A percentile compares a stretch with the other conserved stretches of the same genome.
Evolutionary conservation across 2,329 filamentous ascomycete genomes (phyloP).

Genomic region (Aspergillus bombycis): DNA sequence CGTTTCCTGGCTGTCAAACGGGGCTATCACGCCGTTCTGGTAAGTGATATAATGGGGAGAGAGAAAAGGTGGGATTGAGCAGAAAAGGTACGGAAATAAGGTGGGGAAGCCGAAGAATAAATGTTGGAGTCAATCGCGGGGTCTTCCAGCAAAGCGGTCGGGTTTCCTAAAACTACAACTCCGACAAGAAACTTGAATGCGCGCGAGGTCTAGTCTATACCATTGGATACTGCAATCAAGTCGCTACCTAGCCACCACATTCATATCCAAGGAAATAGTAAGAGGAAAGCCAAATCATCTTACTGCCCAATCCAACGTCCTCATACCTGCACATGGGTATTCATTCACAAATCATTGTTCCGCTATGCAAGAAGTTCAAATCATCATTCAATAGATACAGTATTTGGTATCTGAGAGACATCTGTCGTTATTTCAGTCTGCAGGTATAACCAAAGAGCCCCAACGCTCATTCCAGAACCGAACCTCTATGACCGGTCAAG

Average conservation of each 20-base stretch:
- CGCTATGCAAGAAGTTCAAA: constrained; percentile 29
- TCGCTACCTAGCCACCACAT: background rate
- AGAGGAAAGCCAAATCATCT: background rate
- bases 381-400: constrained; percentile 25
- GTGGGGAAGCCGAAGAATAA: background rate
- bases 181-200: background rate
- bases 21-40: background rate
- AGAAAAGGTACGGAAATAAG: background rate
- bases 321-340: background rate
- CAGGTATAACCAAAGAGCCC: constrained; percentile 2
- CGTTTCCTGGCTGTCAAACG: constrained; percentile 9
- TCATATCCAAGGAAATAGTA: background rate
- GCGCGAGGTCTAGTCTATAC: background rate
- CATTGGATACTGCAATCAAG: background rate
- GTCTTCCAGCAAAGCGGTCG: constrained; percentile 3
- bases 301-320: constrained; percentile 4
- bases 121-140: constrained; percentile 8
- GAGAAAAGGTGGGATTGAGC: background rate
- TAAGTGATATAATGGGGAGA: background rate
- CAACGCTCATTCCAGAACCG: constrained; percentile 5
- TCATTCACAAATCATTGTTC: constrained; percentile 15
- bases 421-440: background rate
- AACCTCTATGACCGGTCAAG: constrained; percentile 14
- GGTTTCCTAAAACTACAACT: background rate
- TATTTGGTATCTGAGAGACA: constrained; percentile 10